Conservation (phyloP, 306 rosid species). For the Corylus americana region DNA sequence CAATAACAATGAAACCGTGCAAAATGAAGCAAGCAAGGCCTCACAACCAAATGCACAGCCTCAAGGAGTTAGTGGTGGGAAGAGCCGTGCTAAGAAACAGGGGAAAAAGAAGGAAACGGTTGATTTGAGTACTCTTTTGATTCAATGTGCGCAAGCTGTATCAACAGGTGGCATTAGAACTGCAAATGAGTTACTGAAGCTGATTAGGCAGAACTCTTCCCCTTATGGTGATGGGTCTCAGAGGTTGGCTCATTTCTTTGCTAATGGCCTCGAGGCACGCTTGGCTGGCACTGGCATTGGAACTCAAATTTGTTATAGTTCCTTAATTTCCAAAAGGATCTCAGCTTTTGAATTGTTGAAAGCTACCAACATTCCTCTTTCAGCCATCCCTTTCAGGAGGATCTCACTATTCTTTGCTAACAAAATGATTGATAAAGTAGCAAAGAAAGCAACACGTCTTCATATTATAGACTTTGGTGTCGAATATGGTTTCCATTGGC, state of each 20-base stretch:
- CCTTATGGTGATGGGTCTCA: constrained; percentile 58
- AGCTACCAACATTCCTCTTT: constrained; percentile 44
- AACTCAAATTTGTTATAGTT: constrained; percentile 37
- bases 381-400: constrained; percentile 65
- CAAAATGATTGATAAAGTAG: constrained; percentile 38
- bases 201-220: constrained; percentile 68
- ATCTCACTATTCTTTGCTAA: constrained; percentile 54
- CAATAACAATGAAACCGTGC: not conserved
- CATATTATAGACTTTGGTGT: constrained; percentile 84
- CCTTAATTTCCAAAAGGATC: constrained; percentile 31
- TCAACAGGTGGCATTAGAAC: constrained; percentile 51
- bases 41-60: constrained; percentile 32
- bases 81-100: constrained; percentile 41
- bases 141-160: constrained; percentile 66
- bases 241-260: constrained; percentile 71
- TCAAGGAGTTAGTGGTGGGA: constrained; percentile 29
- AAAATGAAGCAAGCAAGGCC: constrained; percentile 11
- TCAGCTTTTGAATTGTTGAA: constrained; percentile 55
- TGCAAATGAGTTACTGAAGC: constrained; percentile 63
- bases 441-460: constrained; percentile 52
- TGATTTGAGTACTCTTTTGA: constrained; percentile 58
- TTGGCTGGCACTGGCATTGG: constrained; percentile 53
- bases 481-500: constrained; percentile 83
- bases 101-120: constrained; percentile 48
- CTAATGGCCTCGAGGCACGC: constrained; percentile 69